phyloP scores from a whole-genome alignment of 352 stramenopile genomes.

The Globisporangium paddicum region DNA sequence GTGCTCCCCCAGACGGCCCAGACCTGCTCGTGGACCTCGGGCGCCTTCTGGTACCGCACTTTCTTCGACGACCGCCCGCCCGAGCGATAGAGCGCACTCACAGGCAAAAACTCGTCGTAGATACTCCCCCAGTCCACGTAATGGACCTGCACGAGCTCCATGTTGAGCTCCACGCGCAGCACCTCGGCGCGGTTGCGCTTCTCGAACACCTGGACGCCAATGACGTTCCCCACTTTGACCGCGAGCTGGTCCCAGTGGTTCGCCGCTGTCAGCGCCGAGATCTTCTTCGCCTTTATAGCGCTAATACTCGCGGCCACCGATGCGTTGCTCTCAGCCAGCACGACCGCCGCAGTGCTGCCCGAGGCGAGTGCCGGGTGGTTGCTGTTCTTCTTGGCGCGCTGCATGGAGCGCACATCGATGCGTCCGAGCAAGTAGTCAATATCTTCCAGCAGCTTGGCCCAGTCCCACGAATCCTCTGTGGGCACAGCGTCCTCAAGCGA shows the following conservation, averaged over 20 bases:
- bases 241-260: slow-evolving; percentile 65
- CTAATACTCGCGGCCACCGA: neutral
- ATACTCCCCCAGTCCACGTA: slow-evolving; percentile 81
- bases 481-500: slow-evolving; percentile 65
- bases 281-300: slow-evolving; percentile 3
- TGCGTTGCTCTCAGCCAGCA: neutral
- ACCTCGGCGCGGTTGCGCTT: slow-evolving; percentile 68
- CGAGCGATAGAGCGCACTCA: slow-evolving; percentile 44
- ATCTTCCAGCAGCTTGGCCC: slow-evolving; percentile 70
- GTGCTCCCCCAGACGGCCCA: slow-evolving; percentile 71
- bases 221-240: slow-evolving; percentile 52
- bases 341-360: neutral
- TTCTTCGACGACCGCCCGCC: slow-evolving; percentile 38
- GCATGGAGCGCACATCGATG: slow-evolving; percentile 46
- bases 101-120: slow-evolving; percentile 75
- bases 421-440: slow-evolving; percentile 61
- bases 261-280: slow-evolving; percentile 12
- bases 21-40: slow-evolving; percentile 66
- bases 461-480: slow-evolving; percentile 75
- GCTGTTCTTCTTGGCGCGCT: slow-evolving; percentile 18
- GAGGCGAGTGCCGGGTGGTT: slow-evolving; percentile 11
- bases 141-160: slow-evolving; percentile 73
- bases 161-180: slow-evolving; percentile 56
- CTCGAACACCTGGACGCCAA: slow-evolving; percentile 74
- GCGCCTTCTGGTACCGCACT: slow-evolving; percentile 52